Evolutionary conservation across 306 rosid species (phyloP).

Genomic region (Sicyos edulis): DNA sequence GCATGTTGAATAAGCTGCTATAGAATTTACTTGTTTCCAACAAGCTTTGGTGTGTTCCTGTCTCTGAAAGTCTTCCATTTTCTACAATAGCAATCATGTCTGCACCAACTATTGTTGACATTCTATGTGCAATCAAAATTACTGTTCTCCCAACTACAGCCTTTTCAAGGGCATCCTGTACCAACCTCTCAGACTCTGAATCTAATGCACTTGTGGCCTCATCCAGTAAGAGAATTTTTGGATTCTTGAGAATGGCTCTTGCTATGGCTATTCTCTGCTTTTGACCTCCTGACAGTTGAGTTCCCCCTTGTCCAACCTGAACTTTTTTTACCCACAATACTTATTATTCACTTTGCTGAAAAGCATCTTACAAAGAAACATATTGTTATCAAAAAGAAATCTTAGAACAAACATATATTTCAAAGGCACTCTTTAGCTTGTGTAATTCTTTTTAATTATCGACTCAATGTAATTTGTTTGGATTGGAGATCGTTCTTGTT

Average conservation of each 20-base stretch:
- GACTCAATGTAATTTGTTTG: too few species aligned
- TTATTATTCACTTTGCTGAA: neutral
- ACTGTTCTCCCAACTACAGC: constrained; percentile 78
- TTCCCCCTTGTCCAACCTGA: constrained; percentile 79
- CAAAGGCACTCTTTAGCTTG: neutral
- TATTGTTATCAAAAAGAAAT: too few species aligned
- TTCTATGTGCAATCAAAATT: constrained; percentile 73
- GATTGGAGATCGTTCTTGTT: too few species aligned
- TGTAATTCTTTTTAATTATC: too few species aligned
- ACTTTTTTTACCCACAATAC: neutral
- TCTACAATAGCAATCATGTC: constrained; percentile 71
- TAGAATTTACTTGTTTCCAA: constrained; percentile 59
- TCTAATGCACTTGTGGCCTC: constrained; percentile 96
- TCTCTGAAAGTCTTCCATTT: constrained; percentile 58
- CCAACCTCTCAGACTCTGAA: constrained; percentile 70
- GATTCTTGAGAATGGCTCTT: constrained; percentile 77
- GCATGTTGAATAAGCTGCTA: constrained; percentile 50
- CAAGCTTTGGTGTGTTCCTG: constrained; percentile 67
- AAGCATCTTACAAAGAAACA: neutral
- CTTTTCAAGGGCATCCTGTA: constrained; percentile 79
- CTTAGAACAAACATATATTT: neutral
- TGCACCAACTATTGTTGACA: constrained; percentile 73
- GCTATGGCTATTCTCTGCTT: constrained; percentile 87
- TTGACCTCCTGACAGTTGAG: constrained; percentile 88
- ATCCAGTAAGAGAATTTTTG: constrained; percentile 73